Evolutionary conservation across 768 basidiomycete species (phyloP), one percentile per base, ranked within the genome.

Genomic region (Pisolithus orientalis): DNA sequence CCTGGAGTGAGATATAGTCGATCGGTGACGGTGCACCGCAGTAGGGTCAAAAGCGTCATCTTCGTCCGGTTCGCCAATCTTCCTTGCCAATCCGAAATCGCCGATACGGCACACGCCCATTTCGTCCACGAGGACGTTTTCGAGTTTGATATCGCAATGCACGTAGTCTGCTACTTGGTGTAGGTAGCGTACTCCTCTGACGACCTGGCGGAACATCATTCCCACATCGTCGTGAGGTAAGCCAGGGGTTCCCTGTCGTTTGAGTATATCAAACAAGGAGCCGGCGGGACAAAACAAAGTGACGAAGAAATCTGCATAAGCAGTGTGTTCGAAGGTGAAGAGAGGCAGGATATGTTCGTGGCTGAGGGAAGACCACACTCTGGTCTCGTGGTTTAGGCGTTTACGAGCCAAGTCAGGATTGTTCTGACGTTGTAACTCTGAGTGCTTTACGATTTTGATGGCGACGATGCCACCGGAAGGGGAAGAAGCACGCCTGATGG

Each of bases 131-230:
- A 98, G 80, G 46, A 98, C 83, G 72, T 99, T 99, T 71, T 98
- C 96, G 53, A 96, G 80, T 73, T 99, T 99, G 67, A 99, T 74
- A 71, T 99, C 96, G 60, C 93, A 81, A 72, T 99, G 95, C 50
- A 94, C 87, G 59, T 87, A 80, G 7, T 77, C 70, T 27, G 83
- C 85, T 39, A 80, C 79, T 53, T 85, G 80, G 66, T 95, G 92
- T 63, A 95, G 69, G 70, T 94, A 94, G 49, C 82, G 78, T 63
- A 94, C 69, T 17, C 89, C 91, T 50, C 85, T 74, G 47, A 90
- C 88, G 58, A 94, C 79, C 74, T 94, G 90, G 50, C 85, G 77
- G 64, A 94, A 91, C 79, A 91, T 83, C 76, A 83, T 85, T 47
- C 88, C 88, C 4, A 78, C 84, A 61, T 90, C 89, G 58, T 91